Percentiles rank a stretch among this genome's conserved stretches.
Conservation (phyloP, 2,329 filamentous ascomycete genomes). For the Colletotrichum sojae region DNA sequence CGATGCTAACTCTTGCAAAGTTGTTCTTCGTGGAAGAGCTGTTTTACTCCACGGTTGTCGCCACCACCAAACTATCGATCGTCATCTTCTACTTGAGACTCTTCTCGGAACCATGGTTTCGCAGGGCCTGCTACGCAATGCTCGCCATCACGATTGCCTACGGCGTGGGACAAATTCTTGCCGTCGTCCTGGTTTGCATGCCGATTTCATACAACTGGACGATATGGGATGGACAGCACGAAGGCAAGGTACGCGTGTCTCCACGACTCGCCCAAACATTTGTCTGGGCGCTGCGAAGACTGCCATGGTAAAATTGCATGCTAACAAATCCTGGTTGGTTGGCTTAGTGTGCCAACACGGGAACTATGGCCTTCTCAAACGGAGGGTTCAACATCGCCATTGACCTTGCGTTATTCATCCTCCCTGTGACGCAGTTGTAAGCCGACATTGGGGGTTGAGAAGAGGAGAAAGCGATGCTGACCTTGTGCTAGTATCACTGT, state of each 20-base stretch:
- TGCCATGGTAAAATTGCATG: no score
- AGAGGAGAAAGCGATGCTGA: no score
- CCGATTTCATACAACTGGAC: constrained; percentile 29
- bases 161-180: constrained; percentile 17
- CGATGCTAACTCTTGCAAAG: neutral
- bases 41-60: constrained; percentile 21
- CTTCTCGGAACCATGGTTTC: constrained; percentile 23
- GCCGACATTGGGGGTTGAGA: neutral
- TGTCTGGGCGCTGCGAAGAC: no score
- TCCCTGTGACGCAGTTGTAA: constrained; percentile 34
- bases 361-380: constrained; percentile 21
- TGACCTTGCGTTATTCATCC: constrained; percentile 18
- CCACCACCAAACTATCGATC: constrained; percentile 23
- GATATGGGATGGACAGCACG: constrained; percentile 18
- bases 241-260: neutral
- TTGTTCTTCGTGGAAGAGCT: constrained; percentile 28
- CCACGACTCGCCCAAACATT: no score
- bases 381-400: constrained; percentile 20
- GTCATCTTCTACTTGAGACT: constrained; percentile 27
- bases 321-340: neutral
- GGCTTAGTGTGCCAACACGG: constrained; percentile 4
- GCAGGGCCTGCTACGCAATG: neutral
- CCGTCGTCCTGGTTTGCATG: constrained; percentile 3
- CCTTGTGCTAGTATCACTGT: neutral
- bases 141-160: neutral